Base-by-base conservation (phyloP, 768 basidiomycete genomes). In the Collybia sordida region DNA sequence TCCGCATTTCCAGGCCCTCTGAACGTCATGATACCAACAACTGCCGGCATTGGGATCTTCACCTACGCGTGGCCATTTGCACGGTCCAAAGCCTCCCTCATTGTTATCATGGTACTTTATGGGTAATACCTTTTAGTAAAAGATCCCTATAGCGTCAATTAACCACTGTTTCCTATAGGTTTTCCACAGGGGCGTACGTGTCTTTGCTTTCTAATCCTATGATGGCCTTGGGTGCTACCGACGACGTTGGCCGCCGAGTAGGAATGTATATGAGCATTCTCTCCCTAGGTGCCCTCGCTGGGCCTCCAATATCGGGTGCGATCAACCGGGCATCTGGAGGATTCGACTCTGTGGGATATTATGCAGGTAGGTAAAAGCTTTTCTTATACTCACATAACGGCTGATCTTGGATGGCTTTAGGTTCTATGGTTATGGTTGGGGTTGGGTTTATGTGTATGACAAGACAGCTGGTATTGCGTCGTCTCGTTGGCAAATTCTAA, bases 11-110 rank as follows among this genome's bases (percentile, higher is more conserved):
- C 45, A 83, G 90, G 90, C 15, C 63, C 81, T 0, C 70, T 89
- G 54, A 90, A 85, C 53, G 69, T 86, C 34, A 84, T 90, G 74
- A 77, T 76, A 12, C 85, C 88, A 0, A 80, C 82, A 23, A 83
- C 80, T 0, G 48, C 74, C n/a, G 28, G 78, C 0, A 80, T 83
- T 0, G 85, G 77, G 0, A 63, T 81, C 23, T 58, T 84, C 40
- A 88, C 88, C 0, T 83, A 82, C 55, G 70, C 71, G 4, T 92
- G 90, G 91, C 90, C 90, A 1, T 85, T 81, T 59, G 76, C 77
- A 0, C 65, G 59, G 31, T 73, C 61, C 23, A 56, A 77, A 43
- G 68, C 64, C 0, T 67, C 72, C 0, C 69, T 84, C 22, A 72
- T 88, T 3, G 78, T 66, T 5, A 61, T 90, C 34, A 72, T 80